Base-by-base conservation (phyloP, 371 early-diverging fungal species). In the Batkoa obscura region DNA sequence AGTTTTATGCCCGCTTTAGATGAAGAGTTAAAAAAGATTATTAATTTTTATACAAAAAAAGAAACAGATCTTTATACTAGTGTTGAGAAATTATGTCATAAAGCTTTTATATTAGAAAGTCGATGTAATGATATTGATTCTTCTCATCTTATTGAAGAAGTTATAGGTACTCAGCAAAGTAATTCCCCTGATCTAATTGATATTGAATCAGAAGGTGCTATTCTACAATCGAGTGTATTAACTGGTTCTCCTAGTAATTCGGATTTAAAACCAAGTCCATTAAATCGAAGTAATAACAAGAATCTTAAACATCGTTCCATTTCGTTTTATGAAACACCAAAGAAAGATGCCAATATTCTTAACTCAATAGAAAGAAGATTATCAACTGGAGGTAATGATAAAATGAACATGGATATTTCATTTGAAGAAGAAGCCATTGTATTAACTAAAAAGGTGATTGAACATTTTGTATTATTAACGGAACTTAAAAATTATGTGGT, bases 401-500 rank as follows among this genome's bases (percentile, higher is more conserved):
- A n/a, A 12, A 45, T 4, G 45, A n/a, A n/a, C 45, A 45, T 3
- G 3, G 45, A n/a, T 23, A 36, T 3, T 38, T 13, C 34, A 2
- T 37, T 51, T 15, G 37, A 13, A 4, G 37, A 51, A 12, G 12
- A 36, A 2, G 15, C 33, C 37, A 15, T 52, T 4, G 38, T 32
- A 31, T 43, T 55, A n/a, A 38, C 55, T 42, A 32, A 39, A 66
- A 36, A 13, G 4, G 4, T 6, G 6, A 63, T 78, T 47, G 81
- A 87, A 59, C 69, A 85, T 43, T 89, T 81, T 65, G 84, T 89
- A 13, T 62, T 79, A 45, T 63, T 94, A 1, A 80, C 81, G 32
- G 92, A 92, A 59, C 71, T 95, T 8, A 83, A 87, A 52, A 82
- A 90, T 1, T 99, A 85, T 65, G 84, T 83, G 12, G 83, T 88